These are phyloP conservation scores for Fusarium phyllophilum DNA, from an alignment of 2,329 filamentous ascomycete species.

Conservation along the genomic window DNA sequence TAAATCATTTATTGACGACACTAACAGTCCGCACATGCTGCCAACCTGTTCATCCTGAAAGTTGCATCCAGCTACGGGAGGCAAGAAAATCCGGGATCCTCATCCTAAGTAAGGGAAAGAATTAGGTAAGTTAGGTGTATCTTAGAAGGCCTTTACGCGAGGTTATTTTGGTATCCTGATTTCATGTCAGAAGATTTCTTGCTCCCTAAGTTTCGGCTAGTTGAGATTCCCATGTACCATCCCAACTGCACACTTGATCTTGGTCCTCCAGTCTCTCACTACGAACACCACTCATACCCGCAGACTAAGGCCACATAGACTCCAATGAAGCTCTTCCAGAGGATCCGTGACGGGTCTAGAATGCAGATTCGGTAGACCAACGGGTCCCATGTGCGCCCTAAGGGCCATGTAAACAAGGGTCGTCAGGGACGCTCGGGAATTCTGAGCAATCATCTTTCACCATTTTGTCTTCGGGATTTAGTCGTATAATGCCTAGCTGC, in stretches of 20 bases:
- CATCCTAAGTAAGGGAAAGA: background rate
- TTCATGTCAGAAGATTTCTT: background rate
- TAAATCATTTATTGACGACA: background rate
- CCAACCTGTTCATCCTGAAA: background rate
- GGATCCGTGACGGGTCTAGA: constrained; percentile 3
- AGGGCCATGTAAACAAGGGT: background rate
- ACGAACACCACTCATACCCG: background rate
- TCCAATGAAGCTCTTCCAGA: background rate
- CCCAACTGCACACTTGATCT: background rate
- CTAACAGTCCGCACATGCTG: background rate
- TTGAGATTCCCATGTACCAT: background rate
- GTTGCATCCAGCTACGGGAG: background rate
- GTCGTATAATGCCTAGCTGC: background rate
- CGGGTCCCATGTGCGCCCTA: background rate
- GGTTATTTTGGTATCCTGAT: background rate
- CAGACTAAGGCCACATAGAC: background rate
- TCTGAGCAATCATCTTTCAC: constrained; percentile 3
- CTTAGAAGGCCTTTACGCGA: background rate
- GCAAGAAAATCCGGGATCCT: background rate
- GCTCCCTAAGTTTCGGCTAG: background rate
- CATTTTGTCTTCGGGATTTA: background rate
- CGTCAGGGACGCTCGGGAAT: background rate
- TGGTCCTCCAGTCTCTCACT: background rate
- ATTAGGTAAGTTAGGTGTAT: background rate
- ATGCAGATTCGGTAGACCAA: background rate